A percentile compares a stretch with the other conserved stretches of the same genome.
phyloP scores from a whole-genome alignment of 352 stramenopile genomes.

The Phytophthora aleatoria region DNA sequence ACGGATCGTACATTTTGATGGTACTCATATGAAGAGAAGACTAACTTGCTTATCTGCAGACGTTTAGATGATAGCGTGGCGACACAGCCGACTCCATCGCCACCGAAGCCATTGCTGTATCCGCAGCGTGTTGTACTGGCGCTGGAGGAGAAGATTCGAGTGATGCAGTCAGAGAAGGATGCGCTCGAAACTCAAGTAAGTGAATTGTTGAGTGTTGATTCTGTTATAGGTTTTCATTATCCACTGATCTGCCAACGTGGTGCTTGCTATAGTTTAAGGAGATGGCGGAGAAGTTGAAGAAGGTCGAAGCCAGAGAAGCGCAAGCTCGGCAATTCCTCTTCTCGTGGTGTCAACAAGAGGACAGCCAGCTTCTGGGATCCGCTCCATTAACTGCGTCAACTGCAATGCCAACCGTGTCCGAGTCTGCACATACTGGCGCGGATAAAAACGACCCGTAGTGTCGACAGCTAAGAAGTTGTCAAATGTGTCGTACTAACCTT shows the following conservation, averaged over 20 bases:
- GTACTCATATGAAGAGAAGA: background rate
- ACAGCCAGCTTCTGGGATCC: background rate
- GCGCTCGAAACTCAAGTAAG: constrained; percentile 43
- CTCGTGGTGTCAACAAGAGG: constrained; percentile 47
- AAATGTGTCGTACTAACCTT: constrained; percentile 20
- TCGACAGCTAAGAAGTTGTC: constrained; percentile 24
- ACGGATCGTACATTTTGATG: constrained; percentile 71
- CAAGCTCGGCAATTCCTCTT: constrained; percentile 51
- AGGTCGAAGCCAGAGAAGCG: constrained; percentile 43
- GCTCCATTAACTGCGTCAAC: background rate
- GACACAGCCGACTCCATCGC: constrained; percentile 32
- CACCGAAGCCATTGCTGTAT: constrained; percentile 39
- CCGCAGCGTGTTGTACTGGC: constrained; percentile 47
- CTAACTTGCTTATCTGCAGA: constrained; percentile 20
- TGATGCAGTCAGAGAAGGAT: constrained; percentile 45
- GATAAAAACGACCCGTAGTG: constrained; percentile 9
- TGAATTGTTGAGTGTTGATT: background rate
- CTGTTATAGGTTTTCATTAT: background rate
- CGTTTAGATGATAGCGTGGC: constrained; percentile 36
- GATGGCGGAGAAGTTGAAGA: constrained; percentile 39
- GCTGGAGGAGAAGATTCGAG: constrained; percentile 46
- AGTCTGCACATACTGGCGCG: constrained; percentile 11
- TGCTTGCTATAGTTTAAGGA: constrained; percentile 32
- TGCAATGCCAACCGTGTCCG: background rate
- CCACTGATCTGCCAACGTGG: constrained; percentile 9